Evolutionary conservation across 805 yeast species (phyloP).

Genomic region (Ogataea pignaliae): DNA sequence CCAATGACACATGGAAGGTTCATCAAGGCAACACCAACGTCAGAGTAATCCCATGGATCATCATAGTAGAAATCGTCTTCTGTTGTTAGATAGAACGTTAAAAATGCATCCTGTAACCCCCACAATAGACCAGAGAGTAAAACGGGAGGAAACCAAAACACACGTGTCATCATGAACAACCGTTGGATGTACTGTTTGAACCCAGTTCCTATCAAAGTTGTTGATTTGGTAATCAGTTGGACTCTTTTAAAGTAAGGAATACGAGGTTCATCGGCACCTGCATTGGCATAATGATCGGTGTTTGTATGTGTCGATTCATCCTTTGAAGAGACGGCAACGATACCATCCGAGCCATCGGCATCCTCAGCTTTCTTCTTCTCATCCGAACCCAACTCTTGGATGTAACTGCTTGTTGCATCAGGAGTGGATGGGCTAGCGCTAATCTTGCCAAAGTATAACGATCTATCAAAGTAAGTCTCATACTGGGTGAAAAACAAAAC

Average conservation of each 20-base stretch:
- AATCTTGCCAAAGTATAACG: slow-evolving; percentile 35
- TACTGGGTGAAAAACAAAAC: slow-evolving; percentile 59
- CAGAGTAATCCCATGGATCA: slow-evolving; percentile 61
- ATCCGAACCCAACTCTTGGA: not conserved
- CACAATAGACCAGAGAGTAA: slow-evolving; percentile 66
- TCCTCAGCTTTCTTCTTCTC: slow-evolving; percentile 6
- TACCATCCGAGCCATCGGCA: slow-evolving; percentile 3
- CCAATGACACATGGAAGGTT: slow-evolving; percentile 67
- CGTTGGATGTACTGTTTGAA: slow-evolving; percentile 59
- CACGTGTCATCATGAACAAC: slow-evolving; percentile 45
- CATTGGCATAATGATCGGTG: slow-evolving; percentile 1
- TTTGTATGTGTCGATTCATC: not conserved
- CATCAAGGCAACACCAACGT: slow-evolving; percentile 69
- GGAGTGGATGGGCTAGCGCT: slow-evolving; percentile 12
- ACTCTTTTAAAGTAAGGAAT: slow-evolving; percentile 44
- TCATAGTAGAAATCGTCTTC: slow-evolving; percentile 65
- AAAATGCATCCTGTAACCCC: slow-evolving; percentile 77
- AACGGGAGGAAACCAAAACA: slow-evolving; percentile 61
- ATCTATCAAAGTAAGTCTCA: slow-evolving; percentile 65
- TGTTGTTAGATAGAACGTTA: slow-evolving; percentile 69
- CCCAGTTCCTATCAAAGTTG: slow-evolving; percentile 60
- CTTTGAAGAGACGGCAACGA: slow-evolving; percentile 4
- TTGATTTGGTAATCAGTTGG: slow-evolving; percentile 48
- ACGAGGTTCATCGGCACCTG: slow-evolving; percentile 38
- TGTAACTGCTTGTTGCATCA: not conserved